Base-by-base conservation (phyloP, 2,329 filamentous ascomycete genomes). In the Cadophora luteo-olivacea region DNA sequence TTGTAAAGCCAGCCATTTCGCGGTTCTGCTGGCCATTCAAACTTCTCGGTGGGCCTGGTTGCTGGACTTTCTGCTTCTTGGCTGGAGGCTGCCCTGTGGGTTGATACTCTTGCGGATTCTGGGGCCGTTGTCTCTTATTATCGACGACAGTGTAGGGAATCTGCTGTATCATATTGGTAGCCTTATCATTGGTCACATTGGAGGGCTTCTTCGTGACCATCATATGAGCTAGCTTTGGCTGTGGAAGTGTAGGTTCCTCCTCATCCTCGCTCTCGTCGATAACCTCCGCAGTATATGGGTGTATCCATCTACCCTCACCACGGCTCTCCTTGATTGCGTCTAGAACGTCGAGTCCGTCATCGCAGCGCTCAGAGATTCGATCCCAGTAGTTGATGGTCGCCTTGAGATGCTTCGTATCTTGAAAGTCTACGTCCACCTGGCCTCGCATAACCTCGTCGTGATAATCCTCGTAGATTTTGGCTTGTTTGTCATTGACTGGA, bases 11-110 rank as follows among this genome's bases (percentile, higher is more conserved):
- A 6, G 45, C 45, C 45, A 48, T 11, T 6, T 2, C 5, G 12
- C 19, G 41, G 6, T 48, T 19, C 41, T 19, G 16, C 16, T 16
- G 41, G 41, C 41, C 12, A 2, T 48, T n/a, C 14, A 14, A 14
- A 14, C 7, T 14, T 48, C 41, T 48, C 1, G 45, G 7, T 49
- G 45, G 45, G 22, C n/a, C 22, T 45, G 36, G 11, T 41, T 45
- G 19, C 19, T 60, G 57, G 22, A 25, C 57, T 45, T 60, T 60
- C 14, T 45, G 57, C 22, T 60, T 60, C 57, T 60, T 60, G n/a
- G 36, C 57, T 22, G 33, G 36, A 14, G 57, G 22, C n/a, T 22
- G 33, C 8, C 33, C 36, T 25, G 22, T 8, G 11, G n/a, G 22
- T 11, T 12, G n/a, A 8, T 36, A 24, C 25, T 4, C 57, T n/a